phyloP scores from a whole-genome alignment of 768 basidiomycete species.

The Naganishia antarctica region DNA sequence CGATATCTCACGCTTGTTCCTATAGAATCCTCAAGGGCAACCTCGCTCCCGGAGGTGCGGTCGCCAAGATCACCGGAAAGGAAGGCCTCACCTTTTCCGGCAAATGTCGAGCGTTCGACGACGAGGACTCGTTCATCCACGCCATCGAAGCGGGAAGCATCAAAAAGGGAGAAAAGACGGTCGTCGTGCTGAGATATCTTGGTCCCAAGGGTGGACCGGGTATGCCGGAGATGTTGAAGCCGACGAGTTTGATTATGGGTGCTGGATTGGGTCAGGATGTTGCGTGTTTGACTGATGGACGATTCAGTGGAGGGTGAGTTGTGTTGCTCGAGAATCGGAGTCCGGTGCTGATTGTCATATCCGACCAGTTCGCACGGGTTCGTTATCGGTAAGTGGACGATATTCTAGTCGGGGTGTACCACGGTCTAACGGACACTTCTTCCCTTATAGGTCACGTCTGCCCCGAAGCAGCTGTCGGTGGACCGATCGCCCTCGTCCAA shows the following conservation, averaged over 20 bases:
- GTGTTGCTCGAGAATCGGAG: too few species aligned
- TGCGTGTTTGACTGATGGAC: constrained; percentile 92
- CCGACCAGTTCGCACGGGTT: constrained; percentile 95
- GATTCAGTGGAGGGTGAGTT: constrained; percentile 93
- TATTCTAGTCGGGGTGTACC: not conserved
- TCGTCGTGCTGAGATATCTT: constrained; percentile 88
- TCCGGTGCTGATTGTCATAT: too few species aligned
- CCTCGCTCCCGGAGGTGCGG: constrained; percentile 76
- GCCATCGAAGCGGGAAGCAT: constrained; percentile 85
- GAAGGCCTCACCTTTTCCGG: constrained; percentile 82
- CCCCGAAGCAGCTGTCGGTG: constrained; percentile 90
- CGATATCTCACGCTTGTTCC: too few species aligned
- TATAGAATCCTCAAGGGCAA: constrained; percentile 70
- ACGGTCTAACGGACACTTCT: constrained; percentile 8
- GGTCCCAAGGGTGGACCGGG: constrained; percentile 96
- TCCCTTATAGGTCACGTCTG: constrained; percentile 71
- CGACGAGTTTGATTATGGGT: constrained; percentile 96
- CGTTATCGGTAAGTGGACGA: constrained; percentile 53
- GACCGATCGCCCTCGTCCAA: constrained; percentile 81
- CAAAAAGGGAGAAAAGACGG: constrained; percentile 93
- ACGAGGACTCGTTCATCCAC: constrained; percentile 76
- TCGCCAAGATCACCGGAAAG: constrained; percentile 90
- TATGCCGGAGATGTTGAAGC: constrained; percentile 99
- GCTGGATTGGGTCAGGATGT: constrained; percentile 94
- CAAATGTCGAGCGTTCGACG: constrained; percentile 86